Conservation (phyloP, 768 basidiomycete genomes). For the Melanogaster broomeanus region DNA sequence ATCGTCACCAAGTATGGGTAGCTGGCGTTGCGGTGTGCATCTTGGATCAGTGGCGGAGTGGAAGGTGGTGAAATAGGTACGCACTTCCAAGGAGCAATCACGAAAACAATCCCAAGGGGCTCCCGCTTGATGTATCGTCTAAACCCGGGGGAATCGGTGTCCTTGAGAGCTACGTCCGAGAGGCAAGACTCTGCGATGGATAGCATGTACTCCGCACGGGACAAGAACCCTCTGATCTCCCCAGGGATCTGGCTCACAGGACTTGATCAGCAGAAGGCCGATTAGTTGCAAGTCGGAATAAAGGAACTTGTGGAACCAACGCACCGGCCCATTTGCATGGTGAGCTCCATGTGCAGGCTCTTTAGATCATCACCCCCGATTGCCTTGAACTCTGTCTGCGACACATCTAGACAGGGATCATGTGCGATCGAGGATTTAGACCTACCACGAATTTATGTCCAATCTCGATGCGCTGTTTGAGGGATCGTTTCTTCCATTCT, state of each 20-base stretch:
- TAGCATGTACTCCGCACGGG: conserved; percentile 83
- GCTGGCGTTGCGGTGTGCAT: conserved; percentile 37
- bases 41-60: not conserved
- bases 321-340: conserved; percentile 90
- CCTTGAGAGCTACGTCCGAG: conserved; percentile 69
- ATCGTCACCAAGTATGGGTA: conserved; percentile 89
- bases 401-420: not conserved
- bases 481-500: conserved; percentile 60
- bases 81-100: conserved; percentile 93
- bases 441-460: conserved; percentile 71
- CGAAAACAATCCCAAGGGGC: conserved; percentile 84
- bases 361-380: conserved; percentile 52
- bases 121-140: conserved; percentile 79
- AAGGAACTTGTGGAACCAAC: conserved; percentile 19
- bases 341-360: conserved; percentile 61
- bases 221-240: conserved; percentile 80
- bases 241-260: conserved; percentile 78
- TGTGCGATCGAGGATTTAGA: conserved; percentile 20
- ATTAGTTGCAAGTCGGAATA: not conserved
- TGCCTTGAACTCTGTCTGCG: conserved; percentile 50
- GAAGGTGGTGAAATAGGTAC: conserved; percentile 24
- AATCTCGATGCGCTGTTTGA: conserved; percentile 67
- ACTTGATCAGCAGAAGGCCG: conserved; percentile 36
- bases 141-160: conserved; percentile 84
- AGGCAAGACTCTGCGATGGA: conserved; percentile 78